phyloP scores from a whole-genome alignment of 1,139 yeast genomes.

The Ogataea hybrid region DNA sequence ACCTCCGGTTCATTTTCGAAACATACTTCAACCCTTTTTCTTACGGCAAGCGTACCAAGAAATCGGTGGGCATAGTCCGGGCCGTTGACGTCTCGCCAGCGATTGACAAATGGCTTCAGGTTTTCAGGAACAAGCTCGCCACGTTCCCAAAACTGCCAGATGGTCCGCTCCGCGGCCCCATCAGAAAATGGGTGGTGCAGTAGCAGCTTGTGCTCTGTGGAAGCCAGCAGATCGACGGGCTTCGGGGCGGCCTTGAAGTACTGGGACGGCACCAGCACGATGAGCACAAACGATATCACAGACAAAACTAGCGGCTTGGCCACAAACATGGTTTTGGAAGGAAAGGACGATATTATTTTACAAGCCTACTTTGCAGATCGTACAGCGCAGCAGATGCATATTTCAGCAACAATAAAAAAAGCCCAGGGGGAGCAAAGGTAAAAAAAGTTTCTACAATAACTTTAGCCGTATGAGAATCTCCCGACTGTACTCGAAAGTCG shows the following conservation, averaged over 20 bases:
- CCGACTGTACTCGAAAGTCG: neutral
- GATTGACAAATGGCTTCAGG: slow-evolving; percentile 28
- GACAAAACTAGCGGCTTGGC: neutral
- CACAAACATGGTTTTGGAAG: neutral
- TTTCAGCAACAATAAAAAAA: neutral
- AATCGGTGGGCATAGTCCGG: slow-evolving; percentile 51
- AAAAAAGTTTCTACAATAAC: neutral
- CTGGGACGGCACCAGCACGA: neutral
- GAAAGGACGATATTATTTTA: neutral
- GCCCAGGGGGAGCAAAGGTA: neutral
- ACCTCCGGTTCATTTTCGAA: slow-evolving; percentile 55
- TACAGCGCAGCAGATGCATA: neutral
- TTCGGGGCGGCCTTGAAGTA: neutral
- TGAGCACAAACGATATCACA: neutral
- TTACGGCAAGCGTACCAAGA: slow-evolving; percentile 46
- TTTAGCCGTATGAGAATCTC: neutral
- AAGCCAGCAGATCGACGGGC: neutral
- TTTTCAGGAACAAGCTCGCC: slow-evolving; percentile 38
- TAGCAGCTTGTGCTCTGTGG: slow-evolving; percentile 1
- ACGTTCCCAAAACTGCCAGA: slow-evolving; percentile 84
- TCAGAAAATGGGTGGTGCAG: neutral
- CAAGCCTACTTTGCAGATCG: neutral
- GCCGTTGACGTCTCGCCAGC: slow-evolving; percentile 45
- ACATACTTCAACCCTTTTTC: slow-evolving; percentile 45
- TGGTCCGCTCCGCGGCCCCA: slow-evolving; percentile 20